Percentiles rank a stretch among this genome's conserved stretches.
Conservation (phyloP, 805 yeast species). For the Cyberlindnera amylophila region DNA sequence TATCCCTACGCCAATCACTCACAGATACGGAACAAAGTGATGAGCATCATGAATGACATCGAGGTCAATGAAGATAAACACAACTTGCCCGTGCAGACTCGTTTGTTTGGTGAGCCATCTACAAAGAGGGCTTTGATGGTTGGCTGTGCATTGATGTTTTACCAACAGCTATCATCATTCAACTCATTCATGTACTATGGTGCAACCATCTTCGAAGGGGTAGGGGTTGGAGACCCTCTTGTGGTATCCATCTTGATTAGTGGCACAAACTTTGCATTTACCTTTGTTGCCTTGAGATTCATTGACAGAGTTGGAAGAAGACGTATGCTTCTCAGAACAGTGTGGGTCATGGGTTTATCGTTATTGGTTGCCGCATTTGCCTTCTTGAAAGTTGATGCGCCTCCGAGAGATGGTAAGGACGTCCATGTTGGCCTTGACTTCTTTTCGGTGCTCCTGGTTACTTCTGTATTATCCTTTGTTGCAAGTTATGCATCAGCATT, state of each 20-base stretch:
- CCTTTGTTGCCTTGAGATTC: conserved; percentile 46
- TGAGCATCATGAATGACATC: conserved; percentile 43
- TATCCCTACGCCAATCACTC: conserved; percentile 39
- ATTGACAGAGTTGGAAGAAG: conserved; percentile 51
- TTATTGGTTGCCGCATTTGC: conserved; percentile 32
- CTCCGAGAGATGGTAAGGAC: background rate
- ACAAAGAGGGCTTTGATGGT: conserved; percentile 41
- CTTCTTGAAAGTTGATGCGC: conserved; percentile 16
- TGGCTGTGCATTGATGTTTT: conserved; percentile 48
- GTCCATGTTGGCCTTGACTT: background rate
- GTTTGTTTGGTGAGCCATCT: conserved; percentile 19
- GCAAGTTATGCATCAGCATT: conserved; percentile 41
- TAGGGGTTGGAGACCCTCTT: conserved; percentile 51
- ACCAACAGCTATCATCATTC: conserved; percentile 60
- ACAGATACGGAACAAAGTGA: conserved; percentile 44
- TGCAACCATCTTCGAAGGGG: conserved; percentile 49
- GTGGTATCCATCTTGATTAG: conserved; percentile 53
- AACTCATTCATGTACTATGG: conserved; percentile 63
- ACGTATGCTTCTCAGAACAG: conserved; percentile 38
- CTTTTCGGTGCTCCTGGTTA: conserved; percentile 24
- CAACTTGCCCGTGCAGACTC: conserved; percentile 1
- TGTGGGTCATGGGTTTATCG: conserved; percentile 37
- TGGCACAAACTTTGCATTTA: conserved; percentile 50
- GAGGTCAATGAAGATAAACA: conserved; percentile 7
- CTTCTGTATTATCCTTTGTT: conserved; percentile 34